Evolutionary conservation across 2,329 filamentous ascomycete species (phyloP), one percentile per base, ranked within the genome.

Genomic region (Beauveria bassiana): DNA sequence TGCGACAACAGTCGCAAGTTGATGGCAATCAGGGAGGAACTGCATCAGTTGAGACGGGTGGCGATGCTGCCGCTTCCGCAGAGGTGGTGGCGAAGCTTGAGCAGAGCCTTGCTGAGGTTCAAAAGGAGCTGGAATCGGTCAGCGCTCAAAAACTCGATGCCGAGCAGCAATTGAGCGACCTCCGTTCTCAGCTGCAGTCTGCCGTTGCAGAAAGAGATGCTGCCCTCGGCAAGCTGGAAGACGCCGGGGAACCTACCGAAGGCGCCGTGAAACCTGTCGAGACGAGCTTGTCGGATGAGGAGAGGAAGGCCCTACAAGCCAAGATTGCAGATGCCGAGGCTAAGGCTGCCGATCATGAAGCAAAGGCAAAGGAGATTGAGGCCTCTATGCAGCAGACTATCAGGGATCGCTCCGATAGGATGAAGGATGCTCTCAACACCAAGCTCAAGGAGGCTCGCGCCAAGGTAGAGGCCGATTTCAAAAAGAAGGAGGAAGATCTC

Each of bases 361-460:
- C 79, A 16, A 88, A 87, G 72, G 81, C 78, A 1, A 80, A 82
- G 59, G 83, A 86, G 63, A 77, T 88, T 18, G 89, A 93, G 69
- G 81, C 84, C 34, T 81, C 79, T 60, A 81, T 86, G 51, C 78
- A 84, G 61, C 76, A 74, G 42, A 85, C 81, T 12, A 79, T 90
- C 63, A 89, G 89, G 68, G 77, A 81, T 58, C 81, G 86, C 50
- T 86, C 86, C 1, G 84, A 90, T 49, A 83, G 83, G 70, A 89
- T 91, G 87, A 88, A 86, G 68, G 79, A 83, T 24, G 75, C 82
- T 1, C 75, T 91, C 55, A 88, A 86, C 68, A 86, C 84, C 70
- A 91, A 89, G 70, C 79, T 96, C 18, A 83, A 79, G 61, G 90
- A 91, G 67, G 82, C 86, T 50, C 82, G 81, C 65, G 73, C 79